phyloP scores from a whole-genome alignment of 495 filamentous ascomycete species.

The Evernia prunastri region DNA sequence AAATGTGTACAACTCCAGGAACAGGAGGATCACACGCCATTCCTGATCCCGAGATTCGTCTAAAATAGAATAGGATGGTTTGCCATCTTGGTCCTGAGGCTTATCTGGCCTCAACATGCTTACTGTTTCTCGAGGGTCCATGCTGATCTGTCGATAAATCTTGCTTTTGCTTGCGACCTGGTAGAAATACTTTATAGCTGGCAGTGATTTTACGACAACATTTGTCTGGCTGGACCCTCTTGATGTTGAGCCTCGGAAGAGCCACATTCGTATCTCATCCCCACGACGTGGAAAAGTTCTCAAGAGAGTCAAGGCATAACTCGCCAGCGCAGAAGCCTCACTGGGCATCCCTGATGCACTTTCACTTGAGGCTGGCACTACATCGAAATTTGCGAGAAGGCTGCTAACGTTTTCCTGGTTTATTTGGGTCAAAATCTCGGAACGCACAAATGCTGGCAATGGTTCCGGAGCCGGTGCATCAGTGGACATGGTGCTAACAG shows the following conservation, averaged over 20 bases:
- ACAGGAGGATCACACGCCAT: constrained; percentile 85
- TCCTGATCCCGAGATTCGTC: constrained; percentile 52
- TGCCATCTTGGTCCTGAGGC: constrained; percentile 20
- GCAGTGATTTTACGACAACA: constrained; percentile 37
- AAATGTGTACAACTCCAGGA: constrained; percentile 91
- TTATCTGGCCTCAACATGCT: constrained; percentile 45
- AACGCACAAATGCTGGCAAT: constrained; percentile 51
- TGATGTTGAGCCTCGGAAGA: constrained; percentile 73
- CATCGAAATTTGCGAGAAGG: constrained; percentile 44
- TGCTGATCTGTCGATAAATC: constrained; percentile 58
- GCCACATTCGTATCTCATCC: constrained; percentile 93
- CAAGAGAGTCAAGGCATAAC: constrained; percentile 78
- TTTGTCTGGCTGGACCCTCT: constrained; percentile 32
- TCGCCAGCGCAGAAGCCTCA: constrained; percentile 70
- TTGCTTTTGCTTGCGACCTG: constrained; percentile 59
- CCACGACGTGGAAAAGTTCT: constrained; percentile 75
- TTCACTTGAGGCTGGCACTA: constrained; percentile 28
- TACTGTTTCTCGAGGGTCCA: constrained; percentile 52
- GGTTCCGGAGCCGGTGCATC: constrained; percentile 30
- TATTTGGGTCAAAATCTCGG: constrained; percentile 56
- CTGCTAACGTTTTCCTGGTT: constrained; percentile 58
- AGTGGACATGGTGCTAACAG: constrained; percentile 24
- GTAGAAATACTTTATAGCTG: constrained; percentile 89
- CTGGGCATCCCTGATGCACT: constrained; percentile 30
- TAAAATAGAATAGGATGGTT: constrained; percentile 1